A percentile compares a stretch with the other conserved stretches of the same genome.
phyloP scores from a whole-genome alignment of 2,329 filamentous ascomycete species.

The Aciculosporium take region DNA sequence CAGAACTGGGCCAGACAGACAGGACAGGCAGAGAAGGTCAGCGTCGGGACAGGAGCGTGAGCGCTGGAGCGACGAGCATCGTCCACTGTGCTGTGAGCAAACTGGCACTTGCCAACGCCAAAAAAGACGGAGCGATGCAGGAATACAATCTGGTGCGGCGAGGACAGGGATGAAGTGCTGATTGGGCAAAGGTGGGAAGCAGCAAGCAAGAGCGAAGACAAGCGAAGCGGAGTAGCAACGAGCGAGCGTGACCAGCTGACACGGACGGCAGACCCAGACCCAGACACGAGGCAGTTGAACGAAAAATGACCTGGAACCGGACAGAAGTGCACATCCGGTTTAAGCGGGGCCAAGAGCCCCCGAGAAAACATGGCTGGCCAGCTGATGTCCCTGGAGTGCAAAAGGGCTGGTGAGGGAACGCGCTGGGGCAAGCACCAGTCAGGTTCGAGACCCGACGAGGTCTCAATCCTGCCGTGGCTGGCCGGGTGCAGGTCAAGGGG shows the following conservation, averaged over 20 bases:
- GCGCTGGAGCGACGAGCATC: neutral
- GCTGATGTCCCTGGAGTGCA: neutral
- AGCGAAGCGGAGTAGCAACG: constrained; percentile 1
- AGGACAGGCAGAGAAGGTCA: constrained; percentile 3
- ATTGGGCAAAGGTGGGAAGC: constrained; percentile 1
- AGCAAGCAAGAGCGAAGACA: neutral
- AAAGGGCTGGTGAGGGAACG: constrained; percentile 2
- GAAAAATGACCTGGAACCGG: no score
- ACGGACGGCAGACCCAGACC: neutral
- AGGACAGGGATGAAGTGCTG: constrained; percentile 2
- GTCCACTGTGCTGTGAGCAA: neutral
- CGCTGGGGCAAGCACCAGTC: neutral
- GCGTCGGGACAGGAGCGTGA: neutral
- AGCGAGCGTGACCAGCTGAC: neutral
- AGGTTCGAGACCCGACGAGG: neutral
- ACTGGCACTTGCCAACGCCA: neutral
- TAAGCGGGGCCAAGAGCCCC: neutral
- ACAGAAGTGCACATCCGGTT: neutral
- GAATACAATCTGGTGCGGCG: neutral
- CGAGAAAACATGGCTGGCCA: neutral
- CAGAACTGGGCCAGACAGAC: neutral
- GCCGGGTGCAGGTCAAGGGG: neutral
- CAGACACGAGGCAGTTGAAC: neutral
- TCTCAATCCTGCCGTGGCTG: neutral
- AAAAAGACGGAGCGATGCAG: neutral